Evolutionary conservation across 331 rosid species (phyloP).

Genomic region (Rhamnella rubrinervis): DNA sequence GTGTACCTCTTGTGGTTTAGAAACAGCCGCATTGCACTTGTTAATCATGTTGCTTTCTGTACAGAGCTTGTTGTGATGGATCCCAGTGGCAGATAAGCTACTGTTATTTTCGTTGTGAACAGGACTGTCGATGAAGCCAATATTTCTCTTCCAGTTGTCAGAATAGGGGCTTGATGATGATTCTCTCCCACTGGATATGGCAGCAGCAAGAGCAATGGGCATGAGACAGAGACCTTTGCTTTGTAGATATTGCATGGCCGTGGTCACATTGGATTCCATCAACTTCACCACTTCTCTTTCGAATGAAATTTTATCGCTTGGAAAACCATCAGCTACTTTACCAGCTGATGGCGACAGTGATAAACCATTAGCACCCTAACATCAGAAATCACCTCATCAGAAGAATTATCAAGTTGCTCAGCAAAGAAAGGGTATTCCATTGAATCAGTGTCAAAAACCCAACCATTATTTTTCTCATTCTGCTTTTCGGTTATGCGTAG

Average conservation of each 20-base stretch:
- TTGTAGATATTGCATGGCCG: slow-evolving; percentile 46
- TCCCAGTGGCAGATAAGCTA: background rate
- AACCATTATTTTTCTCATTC: background rate
- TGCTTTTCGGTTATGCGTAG: background rate
- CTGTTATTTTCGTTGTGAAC: slow-evolving; percentile 2
- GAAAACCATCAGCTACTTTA: slow-evolving; percentile 7
- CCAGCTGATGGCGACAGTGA: slow-evolving; percentile 5
- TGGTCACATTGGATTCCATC: slow-evolving; percentile 39
- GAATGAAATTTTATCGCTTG: slow-evolving; percentile 21
- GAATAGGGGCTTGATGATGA: slow-evolving; percentile 10
- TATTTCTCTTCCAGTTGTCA: slow-evolving; percentile 12
- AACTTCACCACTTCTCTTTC: slow-evolving; percentile 37
- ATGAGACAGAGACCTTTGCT: slow-evolving; percentile 38
- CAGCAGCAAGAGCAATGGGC: slow-evolving; percentile 45
- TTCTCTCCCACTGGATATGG: slow-evolving; percentile 27
- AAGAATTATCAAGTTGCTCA: background rate
- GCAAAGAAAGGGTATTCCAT: too few species aligned
- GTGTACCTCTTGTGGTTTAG: background rate
- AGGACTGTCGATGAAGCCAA: background rate
- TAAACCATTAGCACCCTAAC: slow-evolving; percentile 18
- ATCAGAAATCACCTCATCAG: background rate
- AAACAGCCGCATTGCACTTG: too few species aligned
- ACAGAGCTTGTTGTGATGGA: too few species aligned
- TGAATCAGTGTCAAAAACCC: background rate
- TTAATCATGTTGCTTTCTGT: too few species aligned